Conservation (phyloP, 2,329 filamentous ascomycete genomes). For the Colletotrichum theobromicola region DNA sequence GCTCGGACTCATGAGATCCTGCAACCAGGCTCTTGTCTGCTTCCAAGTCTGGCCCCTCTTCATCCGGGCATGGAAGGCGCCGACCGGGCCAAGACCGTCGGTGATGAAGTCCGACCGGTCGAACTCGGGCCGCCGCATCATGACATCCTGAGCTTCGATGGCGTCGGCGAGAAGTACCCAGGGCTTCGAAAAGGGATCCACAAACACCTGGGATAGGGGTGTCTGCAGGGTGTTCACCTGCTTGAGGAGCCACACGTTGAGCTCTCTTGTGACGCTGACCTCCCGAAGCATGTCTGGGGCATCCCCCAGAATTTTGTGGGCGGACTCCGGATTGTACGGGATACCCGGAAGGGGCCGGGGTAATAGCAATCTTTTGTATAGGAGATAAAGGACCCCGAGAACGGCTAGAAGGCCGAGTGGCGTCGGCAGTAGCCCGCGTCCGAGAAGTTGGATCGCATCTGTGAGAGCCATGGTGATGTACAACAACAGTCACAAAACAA, state of each 20-base stretch:
- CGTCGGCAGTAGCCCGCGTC: background rate
- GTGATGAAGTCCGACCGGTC: slow-evolving; percentile 32
- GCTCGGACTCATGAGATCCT: slow-evolving; percentile 38
- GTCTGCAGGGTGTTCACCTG: slow-evolving; percentile 33
- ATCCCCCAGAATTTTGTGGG: background rate
- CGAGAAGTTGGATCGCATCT: background rate
- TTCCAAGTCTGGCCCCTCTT: slow-evolving; percentile 34
- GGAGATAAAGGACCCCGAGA: background rate
- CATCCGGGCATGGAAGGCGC: slow-evolving; percentile 34
- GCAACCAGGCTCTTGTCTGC: slow-evolving; percentile 35
- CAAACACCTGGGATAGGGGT: slow-evolving; percentile 52
- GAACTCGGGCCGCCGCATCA: slow-evolving; percentile 48
- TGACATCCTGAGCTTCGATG: slow-evolving; percentile 40
- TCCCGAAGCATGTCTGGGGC: background rate
- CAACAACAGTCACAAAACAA: background rate
- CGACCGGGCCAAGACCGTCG: slow-evolving; percentile 27
- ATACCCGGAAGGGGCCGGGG: background rate
- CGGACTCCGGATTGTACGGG: background rate
- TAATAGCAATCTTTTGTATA: background rate
- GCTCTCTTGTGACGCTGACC: background rate
- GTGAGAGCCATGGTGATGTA: background rate
- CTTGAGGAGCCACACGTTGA: background rate
- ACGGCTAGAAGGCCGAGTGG: background rate
- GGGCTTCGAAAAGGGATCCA: slow-evolving; percentile 45
- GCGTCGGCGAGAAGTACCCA: slow-evolving; percentile 46